These are phyloP conservation scores for Entrophospora sp. DNA, from an alignment of 192 early-diverging fungal species.

Conservation along the genomic window DNA sequence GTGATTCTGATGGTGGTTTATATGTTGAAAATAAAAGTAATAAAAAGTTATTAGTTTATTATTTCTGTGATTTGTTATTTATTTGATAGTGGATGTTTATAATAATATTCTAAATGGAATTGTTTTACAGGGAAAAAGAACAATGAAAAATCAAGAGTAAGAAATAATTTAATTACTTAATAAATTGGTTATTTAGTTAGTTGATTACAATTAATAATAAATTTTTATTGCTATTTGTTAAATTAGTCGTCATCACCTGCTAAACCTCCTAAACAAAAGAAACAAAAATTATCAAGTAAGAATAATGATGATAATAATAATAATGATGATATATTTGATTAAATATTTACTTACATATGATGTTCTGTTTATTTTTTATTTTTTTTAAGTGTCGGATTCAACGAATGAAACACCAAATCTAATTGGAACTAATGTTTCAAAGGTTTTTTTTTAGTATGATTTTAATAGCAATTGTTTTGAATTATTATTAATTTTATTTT, in stretches of 20 bases:
- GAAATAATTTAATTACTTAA: background rate
- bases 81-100: too few relatives aligned
- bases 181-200: background rate
- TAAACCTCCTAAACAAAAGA: background rate
- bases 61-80: too few relatives aligned
- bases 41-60: background rate
- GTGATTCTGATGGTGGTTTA: constrained; percentile 15
- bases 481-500: too few relatives aligned
- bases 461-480: too few relatives aligned
- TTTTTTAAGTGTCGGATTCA: too few relatives aligned
- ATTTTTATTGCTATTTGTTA: background rate
- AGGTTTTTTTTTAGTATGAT: too few relatives aligned
- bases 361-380: background rate
- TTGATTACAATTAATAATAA: background rate
- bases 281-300: background rate
- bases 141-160: constrained; percentile 13
- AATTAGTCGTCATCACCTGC: background rate
- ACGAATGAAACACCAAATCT: too few relatives aligned
- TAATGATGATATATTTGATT: too few relatives aligned
- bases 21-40: constrained; percentile 13
- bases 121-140: constrained; percentile 1
- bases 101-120: background rate
- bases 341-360: background rate
- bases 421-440: too few relatives aligned
- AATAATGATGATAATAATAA: background rate